phyloP scores from a whole-genome alignment of 2,329 filamentous ascomycete species.

The Penicillium sp. region DNA sequence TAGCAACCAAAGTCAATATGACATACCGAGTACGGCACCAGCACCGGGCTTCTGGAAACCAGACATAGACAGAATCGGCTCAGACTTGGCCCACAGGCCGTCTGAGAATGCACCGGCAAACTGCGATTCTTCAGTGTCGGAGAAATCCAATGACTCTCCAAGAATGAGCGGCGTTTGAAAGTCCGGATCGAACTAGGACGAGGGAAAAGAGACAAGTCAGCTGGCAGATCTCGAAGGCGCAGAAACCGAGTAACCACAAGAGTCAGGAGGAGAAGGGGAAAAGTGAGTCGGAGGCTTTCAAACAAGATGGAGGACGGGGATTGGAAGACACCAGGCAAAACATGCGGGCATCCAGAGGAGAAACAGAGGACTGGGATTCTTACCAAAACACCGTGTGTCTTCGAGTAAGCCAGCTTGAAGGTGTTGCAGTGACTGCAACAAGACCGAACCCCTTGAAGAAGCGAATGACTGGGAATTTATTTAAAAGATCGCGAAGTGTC shows the following conservation, averaged over 20 bases:
- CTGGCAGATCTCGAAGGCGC: conserved; percentile 5
- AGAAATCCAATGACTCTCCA: conserved; percentile 44
- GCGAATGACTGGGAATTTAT: conserved; percentile 45
- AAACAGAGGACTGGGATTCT: conserved; percentile 23
- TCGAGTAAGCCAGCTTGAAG: conserved; percentile 48
- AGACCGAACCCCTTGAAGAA: conserved; percentile 38
- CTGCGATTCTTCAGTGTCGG: conserved; percentile 43
- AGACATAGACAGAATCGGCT: conserved; percentile 69
- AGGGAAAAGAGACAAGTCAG: conserved; percentile 11
- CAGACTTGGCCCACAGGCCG: conserved; percentile 51
- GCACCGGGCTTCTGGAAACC: conserved; percentile 71
- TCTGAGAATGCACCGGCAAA: conserved; percentile 44
- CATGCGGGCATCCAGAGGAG: conserved; percentile 24
- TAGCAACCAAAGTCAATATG: too few species aligned
- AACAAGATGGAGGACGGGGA: conserved; percentile 14
- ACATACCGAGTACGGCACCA: conserved; percentile 76
- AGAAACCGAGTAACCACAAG: conserved; percentile 3
- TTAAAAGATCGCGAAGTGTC: conserved; percentile 36
- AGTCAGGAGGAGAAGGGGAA: conserved; percentile 2
- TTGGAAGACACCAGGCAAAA: conserved; percentile 14
- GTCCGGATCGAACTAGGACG: conserved; percentile 38
- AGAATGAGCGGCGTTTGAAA: conserved; percentile 45
- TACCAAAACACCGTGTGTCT: conserved; percentile 43
- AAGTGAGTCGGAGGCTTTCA: conserved; percentile 11
- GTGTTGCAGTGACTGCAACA: conserved; percentile 43